Base-by-base conservation (phyloP, 2,329 filamentous ascomycete genomes). In the Aspergillus jensenii region DNA sequence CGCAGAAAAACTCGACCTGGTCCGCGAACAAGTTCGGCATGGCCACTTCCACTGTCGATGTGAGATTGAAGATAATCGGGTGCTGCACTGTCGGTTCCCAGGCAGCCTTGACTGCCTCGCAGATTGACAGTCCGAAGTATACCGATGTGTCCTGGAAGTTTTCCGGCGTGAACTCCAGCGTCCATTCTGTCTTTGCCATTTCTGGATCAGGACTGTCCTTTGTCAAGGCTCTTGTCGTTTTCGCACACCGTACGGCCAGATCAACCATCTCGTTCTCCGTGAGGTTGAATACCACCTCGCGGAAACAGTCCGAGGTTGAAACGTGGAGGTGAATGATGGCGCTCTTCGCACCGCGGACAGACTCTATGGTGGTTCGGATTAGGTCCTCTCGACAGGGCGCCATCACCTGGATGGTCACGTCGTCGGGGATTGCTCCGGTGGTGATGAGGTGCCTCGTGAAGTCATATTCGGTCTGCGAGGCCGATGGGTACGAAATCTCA, bases 1-100 rank as follows among this genome's bases (percentile, higher is more conserved):
- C 85, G 80, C 91, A 96, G 77, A 99, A 99, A 78, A 91, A 96
- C 74, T 99, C 95, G 62, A 99, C 90, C 78, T 96, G 90, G 71
- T 99, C 95, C 49, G 95, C 95, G 73, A 95, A 99, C 48, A 97
- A 85, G 72, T 98, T 98, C 35, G 93, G 93, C 1, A 93, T 97
- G 1, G 91, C 79, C 87, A 97, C 87, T 78, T 99, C 95, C 35
- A 98, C 93, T 0, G 95, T 99, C 2, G 95, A 93, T 0, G 95
- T 93, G 51, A 99, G 83, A 79, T 98, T 98, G 83, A 99, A 95
- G 72, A 99, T 96, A 74, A 99, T 91, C 47, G 89, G 90, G 67
- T 87, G 88, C 74, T 91, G 86, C 37, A 81, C 86, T 0, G 85
- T 86, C 1, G 95, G 93, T 61, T 83, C 92, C 95, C 95, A 99